Evolutionary conservation across 2,329 filamentous ascomycete species (phyloP).

Genomic region (Claviceps sp.): DNA sequence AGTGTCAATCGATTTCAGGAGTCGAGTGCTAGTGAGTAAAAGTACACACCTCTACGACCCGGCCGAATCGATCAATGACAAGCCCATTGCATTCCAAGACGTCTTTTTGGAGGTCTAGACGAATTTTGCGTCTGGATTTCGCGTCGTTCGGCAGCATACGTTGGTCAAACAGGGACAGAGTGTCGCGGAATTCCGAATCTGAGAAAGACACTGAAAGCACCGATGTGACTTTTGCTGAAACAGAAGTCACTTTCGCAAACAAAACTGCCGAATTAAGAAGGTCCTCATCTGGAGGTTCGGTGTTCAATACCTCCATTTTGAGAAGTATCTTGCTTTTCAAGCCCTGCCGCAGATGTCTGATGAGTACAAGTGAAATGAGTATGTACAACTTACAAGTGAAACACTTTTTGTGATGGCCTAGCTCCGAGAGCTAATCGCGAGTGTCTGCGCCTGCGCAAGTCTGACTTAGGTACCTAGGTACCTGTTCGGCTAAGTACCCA

Average conservation of each 20-base stretch:
- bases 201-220: slow-evolving; percentile 87
- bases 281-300: background rate
- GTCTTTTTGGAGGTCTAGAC: slow-evolving; percentile 77
- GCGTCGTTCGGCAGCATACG: slow-evolving; percentile 59
- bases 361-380: too few relatives aligned
- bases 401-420: too few relatives aligned
- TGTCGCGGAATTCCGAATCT: slow-evolving; percentile 81
- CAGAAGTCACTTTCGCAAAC: slow-evolving; percentile 38
- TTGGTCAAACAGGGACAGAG: slow-evolving; percentile 63
- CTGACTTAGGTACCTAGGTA: too few relatives aligned
- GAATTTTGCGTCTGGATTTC: slow-evolving; percentile 64
- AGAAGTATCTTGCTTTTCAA: background rate
- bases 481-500: too few relatives aligned
- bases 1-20: slow-evolving; percentile 14
- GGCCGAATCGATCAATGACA: slow-evolving; percentile 76
- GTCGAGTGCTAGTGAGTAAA: background rate
- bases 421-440: too few relatives aligned
- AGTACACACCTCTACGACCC: slow-evolving; percentile 63
- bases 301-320: background rate
- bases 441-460: too few relatives aligned
- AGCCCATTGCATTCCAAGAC: slow-evolving; percentile 86
- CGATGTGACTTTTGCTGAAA: slow-evolving; percentile 69
- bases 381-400: too few relatives aligned
- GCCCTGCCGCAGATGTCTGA: background rate
- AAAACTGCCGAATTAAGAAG: background rate